These are phyloP conservation scores for Ganoderma sp. DNA, from an alignment of 1,284 basidiomycete genomes.

Conservation along the genomic window DNA sequence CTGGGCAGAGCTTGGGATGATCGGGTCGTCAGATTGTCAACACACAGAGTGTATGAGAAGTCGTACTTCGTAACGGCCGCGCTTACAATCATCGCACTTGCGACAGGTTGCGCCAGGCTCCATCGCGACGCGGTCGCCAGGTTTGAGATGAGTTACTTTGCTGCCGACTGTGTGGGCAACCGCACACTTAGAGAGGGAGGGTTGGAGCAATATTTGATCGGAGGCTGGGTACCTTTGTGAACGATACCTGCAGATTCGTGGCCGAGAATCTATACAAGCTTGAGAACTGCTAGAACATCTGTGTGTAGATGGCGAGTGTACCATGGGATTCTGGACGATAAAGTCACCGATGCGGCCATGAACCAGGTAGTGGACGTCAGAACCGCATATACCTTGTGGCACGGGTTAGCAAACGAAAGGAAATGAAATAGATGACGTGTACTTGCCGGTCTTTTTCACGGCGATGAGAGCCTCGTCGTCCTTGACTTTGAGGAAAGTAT, in stretches of 20 bases:
- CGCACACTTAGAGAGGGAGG: not conserved
- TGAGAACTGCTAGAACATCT: not conserved
- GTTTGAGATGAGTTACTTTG: slow-evolving; percentile 74
- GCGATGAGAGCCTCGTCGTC: slow-evolving; percentile 87
- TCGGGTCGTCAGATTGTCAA: not conserved
- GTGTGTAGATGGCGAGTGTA: slow-evolving; percentile 17
- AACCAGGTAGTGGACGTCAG: slow-evolving; percentile 84
- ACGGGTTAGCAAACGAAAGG: slow-evolving; percentile 19
- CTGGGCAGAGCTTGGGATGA: slow-evolving; percentile 64
- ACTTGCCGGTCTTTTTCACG: slow-evolving; percentile 88
- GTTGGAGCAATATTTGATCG: not conserved
- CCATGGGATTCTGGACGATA: slow-evolving; percentile 81
- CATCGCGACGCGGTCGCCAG: slow-evolving; percentile 87
- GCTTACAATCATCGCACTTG: slow-evolving; percentile 75
- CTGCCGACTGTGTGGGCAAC: slow-evolving; percentile 59
- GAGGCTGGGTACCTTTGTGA: slow-evolving; percentile 48
- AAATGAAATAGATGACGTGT: not conserved
- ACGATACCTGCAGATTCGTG: slow-evolving; percentile 69
- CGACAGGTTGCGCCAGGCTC: slow-evolving; percentile 84
- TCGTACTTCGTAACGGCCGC: slow-evolving; percentile 78
- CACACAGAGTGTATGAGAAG: not conserved
- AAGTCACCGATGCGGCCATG: slow-evolving; percentile 83
- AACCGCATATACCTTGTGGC: slow-evolving; percentile 82
- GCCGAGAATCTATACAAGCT: slow-evolving; percentile 56
- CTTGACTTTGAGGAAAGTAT: slow-evolving; percentile 52